Conservation (phyloP, 1,139 yeast species). For the Petasospora fabianii region DNA sequence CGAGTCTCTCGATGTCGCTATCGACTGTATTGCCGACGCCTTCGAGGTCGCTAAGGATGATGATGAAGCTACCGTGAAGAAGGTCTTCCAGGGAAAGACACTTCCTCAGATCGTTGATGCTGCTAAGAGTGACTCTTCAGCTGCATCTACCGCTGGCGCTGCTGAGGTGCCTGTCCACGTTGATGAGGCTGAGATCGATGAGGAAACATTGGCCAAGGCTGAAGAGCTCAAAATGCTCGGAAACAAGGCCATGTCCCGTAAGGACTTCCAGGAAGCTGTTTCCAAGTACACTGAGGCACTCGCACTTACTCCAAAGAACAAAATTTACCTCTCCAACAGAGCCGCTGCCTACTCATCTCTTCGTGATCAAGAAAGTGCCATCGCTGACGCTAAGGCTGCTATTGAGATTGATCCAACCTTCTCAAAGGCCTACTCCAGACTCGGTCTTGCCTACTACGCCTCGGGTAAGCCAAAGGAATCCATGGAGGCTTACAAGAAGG, state of each 20-base stretch:
- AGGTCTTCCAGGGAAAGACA: constrained; percentile 46
- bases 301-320: constrained; percentile 63
- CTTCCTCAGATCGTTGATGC: constrained; percentile 43
- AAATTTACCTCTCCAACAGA: constrained; percentile 86
- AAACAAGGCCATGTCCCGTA: constrained; percentile 84
- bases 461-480: constrained; percentile 87
- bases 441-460: constrained; percentile 91
- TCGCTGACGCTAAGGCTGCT: constrained; percentile 79
- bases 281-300: constrained; percentile 82
- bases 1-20: constrained; percentile 94
- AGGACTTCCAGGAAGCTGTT: constrained; percentile 67
- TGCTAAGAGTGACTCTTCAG: constrained; percentile 17
- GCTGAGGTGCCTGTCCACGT: constrained; percentile 41
- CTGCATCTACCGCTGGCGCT: constrained; percentile 26
- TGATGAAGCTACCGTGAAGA: constrained; percentile 32
- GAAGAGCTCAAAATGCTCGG: constrained; percentile 86
- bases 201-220: constrained; percentile 56
- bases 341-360: constrained; percentile 94
- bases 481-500: constrained; percentile 84
- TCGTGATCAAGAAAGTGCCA: constrained; percentile 72
- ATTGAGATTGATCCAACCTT: constrained; percentile 72
- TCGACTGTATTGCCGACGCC: constrained; percentile 88
- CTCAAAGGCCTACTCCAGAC: constrained; percentile 91
- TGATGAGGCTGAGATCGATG: constrained; percentile 40
- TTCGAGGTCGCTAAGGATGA: constrained; percentile 61